phyloP scores from a whole-genome alignment of 2,329 filamentous ascomycete species.

The Claviceps sp. region DNA sequence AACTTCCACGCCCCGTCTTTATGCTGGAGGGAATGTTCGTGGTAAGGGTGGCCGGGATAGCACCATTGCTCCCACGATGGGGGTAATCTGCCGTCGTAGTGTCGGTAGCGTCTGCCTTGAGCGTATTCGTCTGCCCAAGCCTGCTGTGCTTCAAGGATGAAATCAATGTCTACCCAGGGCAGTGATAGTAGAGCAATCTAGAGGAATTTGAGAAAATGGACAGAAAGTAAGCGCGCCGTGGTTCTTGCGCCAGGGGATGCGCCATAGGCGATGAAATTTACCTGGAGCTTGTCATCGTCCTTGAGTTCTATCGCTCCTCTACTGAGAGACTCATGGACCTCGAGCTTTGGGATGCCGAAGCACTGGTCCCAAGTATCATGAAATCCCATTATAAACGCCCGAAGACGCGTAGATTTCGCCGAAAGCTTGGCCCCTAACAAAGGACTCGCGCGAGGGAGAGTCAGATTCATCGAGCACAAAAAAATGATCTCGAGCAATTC shows the following conservation, averaged over 20 bases:
- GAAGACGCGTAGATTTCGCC: background rate
- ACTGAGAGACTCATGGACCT: background rate
- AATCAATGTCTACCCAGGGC: no score
- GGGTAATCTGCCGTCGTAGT: no score
- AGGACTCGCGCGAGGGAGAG: no score
- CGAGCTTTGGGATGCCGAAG: constrained; percentile 14
- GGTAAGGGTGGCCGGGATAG: background rate
- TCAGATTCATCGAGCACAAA: no score
- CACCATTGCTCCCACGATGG: no score
- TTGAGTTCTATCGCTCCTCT: constrained; percentile 3
- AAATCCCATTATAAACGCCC: constrained; percentile 23
- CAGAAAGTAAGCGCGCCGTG: background rate
- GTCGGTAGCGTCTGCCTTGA: constrained; percentile 16
- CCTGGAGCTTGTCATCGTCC: constrained; percentile 31
- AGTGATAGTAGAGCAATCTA: constrained; percentile 29
- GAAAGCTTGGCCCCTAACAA: no score
- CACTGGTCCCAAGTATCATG: constrained; percentile 25
- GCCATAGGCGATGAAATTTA: constrained; percentile 12
- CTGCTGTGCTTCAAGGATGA: no score
- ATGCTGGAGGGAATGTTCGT: background rate
- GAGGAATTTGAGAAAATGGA: background rate
- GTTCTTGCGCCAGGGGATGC: background rate
- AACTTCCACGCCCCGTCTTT: no score
- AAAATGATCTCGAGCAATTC: no score
- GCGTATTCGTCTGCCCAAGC: constrained; percentile 20